Evolutionary conservation across 2,329 filamentous ascomycete genomes (phyloP).

Genomic region (Fusarium phyllophilum): DNA sequence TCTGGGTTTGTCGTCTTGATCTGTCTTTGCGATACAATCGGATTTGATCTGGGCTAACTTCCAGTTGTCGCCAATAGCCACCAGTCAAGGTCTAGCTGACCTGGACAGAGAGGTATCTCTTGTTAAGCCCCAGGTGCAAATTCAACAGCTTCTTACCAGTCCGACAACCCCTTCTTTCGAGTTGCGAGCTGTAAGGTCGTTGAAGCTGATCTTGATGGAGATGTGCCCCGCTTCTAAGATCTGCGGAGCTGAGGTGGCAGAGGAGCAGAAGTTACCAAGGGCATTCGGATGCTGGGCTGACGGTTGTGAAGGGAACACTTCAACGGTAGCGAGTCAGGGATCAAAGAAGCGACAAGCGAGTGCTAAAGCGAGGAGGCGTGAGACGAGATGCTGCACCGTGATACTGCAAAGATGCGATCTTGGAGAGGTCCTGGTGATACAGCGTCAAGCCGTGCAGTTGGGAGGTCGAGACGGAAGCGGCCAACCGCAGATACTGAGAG

Average conservation of each 20-base stretch:
- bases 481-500: constrained; percentile 56
- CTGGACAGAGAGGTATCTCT: background rate
- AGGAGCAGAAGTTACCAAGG: constrained; percentile 21
- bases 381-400: constrained; percentile 64
- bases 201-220: constrained; percentile 24
- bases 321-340: constrained; percentile 23
- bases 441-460: constrained; percentile 60
- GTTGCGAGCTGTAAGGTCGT: constrained; percentile 19
- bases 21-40: constrained; percentile 3
- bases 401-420: constrained; percentile 59
- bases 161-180: constrained; percentile 10
- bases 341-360: constrained; percentile 44
- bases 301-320: constrained; percentile 13
- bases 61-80: constrained; percentile 11
- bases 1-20: background rate
- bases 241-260: constrained; percentile 37
- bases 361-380: constrained; percentile 51
- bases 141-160: constrained; percentile 9
- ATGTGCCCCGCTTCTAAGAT: constrained; percentile 37
- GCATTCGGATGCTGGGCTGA: constrained; percentile 16
- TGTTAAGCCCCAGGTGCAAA: background rate
- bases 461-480: constrained; percentile 57
- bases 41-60: constrained; percentile 2
- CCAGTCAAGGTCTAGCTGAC: background rate
- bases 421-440: constrained; percentile 59